phyloP scores from a whole-genome alignment of 257 asterid species.

The Haberlea rhodopensis region DNA sequence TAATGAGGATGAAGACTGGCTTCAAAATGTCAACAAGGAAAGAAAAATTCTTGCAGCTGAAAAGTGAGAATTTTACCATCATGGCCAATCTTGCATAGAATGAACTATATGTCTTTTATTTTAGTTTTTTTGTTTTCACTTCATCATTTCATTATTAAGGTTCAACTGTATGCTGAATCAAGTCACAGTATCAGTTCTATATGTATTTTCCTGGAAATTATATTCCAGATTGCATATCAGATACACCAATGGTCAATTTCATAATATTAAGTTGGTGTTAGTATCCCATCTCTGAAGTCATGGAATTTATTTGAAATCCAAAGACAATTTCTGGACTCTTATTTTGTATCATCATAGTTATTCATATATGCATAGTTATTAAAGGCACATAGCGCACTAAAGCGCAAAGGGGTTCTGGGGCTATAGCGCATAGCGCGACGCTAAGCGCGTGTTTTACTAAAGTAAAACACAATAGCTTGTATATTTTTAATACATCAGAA shows the following conservation, averaged over 20 bases:
- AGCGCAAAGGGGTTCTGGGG: no score
- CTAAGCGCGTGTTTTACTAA: no score
- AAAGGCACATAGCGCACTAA: no score
- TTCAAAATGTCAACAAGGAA: slow-evolving; percentile 71
- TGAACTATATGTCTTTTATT: neutral
- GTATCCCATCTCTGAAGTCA: slow-evolving; percentile 13
- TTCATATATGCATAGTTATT: no score
- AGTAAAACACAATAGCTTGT: no score
- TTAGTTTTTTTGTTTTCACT: slow-evolving; percentile 2
- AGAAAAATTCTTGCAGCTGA: slow-evolving; percentile 66
- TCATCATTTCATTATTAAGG: slow-evolving; percentile 8
- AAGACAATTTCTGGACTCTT: slow-evolving; percentile 9
- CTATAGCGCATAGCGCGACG: no score
- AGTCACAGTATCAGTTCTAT: no score
- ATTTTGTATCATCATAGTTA: neutral
- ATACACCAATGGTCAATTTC: neutral
- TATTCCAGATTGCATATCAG: slow-evolving; percentile 3
- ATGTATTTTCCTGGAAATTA: neutral
- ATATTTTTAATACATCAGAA: no score
- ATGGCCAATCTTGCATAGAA: slow-evolving; percentile 25
- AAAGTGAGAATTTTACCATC: slow-evolving; percentile 47
- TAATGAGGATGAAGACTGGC: slow-evolving; percentile 99
- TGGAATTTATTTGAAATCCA: slow-evolving; percentile 7
- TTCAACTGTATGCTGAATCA: neutral
- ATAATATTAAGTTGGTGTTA: neutral